A percentile compares a stretch with the other conserved stretches of the same genome.
phyloP scores from a whole-genome alignment of 2,329 filamentous ascomycete species.

The Apiospora malaysiana region DNA sequence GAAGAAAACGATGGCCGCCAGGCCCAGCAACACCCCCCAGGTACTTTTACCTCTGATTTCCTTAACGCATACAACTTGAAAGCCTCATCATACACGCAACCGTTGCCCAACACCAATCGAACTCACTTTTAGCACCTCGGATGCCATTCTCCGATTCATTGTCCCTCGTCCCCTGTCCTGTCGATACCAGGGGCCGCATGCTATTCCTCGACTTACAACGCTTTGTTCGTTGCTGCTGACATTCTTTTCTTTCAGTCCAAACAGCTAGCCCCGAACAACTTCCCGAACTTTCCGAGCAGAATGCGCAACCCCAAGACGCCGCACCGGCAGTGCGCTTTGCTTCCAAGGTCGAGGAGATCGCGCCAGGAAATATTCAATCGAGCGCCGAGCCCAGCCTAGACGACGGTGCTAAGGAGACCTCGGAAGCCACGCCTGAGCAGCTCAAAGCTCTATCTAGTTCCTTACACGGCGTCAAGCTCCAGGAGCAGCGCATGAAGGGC shows the following conservation, averaged over 20 bases:
- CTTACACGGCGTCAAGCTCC: slow-evolving; percentile 75
- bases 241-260: slow-evolving; percentile 14
- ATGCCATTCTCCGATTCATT: neutral
- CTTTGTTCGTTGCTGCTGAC: slow-evolving; percentile 25
- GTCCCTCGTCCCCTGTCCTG: neutral
- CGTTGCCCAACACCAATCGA: neutral
- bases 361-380: slow-evolving; percentile 26
- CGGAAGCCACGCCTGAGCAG: slow-evolving; percentile 63
- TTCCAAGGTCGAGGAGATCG: slow-evolving; percentile 27
- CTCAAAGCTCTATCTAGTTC: slow-evolving; percentile 74
- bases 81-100: neutral
- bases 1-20: slow-evolving; percentile 14
- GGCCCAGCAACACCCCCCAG: slow-evolving; percentile 13
- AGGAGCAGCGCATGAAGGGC: slow-evolving; percentile 82
- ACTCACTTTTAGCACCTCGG: neutral
- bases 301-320: slow-evolving; percentile 21
- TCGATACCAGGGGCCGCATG: neutral
- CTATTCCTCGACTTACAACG: neutral
- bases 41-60: slow-evolving; percentile 14
- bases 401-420: slow-evolving; percentile 37
- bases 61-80: neutral
- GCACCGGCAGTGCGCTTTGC: slow-evolving; percentile 27
- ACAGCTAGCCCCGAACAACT: slow-evolving; percentile 22
- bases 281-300: slow-evolving; percentile 21
- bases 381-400: slow-evolving; percentile 29